A percentile compares a stretch with the other conserved stretches of the same genome.
Evolutionary conservation across 139 green algal species (phyloP).

Genomic region (Chlorella sorokiniana): DNA sequence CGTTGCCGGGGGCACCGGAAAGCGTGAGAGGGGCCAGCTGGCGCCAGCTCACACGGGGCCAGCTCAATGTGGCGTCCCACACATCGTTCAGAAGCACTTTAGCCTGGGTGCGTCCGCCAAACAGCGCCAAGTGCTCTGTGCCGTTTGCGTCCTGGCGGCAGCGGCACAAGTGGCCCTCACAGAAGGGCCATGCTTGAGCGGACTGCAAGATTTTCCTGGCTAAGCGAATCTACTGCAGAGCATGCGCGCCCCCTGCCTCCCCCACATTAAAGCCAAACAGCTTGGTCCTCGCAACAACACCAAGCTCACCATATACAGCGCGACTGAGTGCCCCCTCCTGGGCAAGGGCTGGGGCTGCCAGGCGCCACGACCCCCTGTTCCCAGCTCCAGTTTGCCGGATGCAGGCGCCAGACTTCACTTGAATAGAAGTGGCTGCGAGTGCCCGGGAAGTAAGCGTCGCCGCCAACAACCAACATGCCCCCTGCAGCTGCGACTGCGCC

Average conservation of each 20-base stretch:
- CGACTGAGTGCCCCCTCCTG: background rate
- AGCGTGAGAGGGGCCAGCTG: conserved; percentile 2
- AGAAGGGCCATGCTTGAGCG: too few species aligned
- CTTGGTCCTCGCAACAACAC: background rate
- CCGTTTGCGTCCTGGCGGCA: background rate
- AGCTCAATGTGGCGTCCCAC: background rate
- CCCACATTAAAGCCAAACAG: too few species aligned
- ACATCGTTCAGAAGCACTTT: conserved; percentile 19
- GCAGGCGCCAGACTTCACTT: background rate
- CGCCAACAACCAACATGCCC: conserved; percentile 1
- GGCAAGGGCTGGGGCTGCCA: background rate
- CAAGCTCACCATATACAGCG: background rate
- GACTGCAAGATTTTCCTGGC: too few species aligned
- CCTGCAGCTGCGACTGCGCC: background rate
- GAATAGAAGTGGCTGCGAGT: background rate
- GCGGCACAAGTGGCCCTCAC: background rate
- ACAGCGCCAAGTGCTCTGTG: background rate
- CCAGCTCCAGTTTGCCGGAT: background rate
- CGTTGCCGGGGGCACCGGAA: too few species aligned
- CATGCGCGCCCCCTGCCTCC: too few species aligned
- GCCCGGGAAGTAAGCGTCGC: conserved; percentile 9
- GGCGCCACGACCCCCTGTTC: background rate
- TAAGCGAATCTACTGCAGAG: background rate
- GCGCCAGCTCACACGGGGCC: background rate
- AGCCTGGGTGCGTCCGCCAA: background rate